These are phyloP conservation scores for Sugiyamaella paludigena DNA, from an alignment of 1,139 yeast genomes.

Conservation along the genomic window DNA sequence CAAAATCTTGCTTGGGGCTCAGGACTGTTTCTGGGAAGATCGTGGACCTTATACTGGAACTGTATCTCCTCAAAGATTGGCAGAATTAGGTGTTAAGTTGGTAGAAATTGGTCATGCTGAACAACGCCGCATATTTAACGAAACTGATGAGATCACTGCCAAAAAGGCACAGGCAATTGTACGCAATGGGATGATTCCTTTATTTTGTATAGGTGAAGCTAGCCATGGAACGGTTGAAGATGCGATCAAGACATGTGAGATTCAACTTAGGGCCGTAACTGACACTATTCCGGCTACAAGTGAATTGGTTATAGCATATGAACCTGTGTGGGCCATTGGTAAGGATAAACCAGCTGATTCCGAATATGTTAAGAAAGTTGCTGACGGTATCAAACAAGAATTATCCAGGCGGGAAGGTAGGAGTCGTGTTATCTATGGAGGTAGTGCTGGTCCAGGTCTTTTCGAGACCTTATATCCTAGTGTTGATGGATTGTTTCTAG, in stretches of 20 bases:
- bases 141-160: slow-evolving; percentile 77
- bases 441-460: slow-evolving; percentile 34
- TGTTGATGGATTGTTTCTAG: slow-evolving; percentile 33
- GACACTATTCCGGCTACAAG: slow-evolving; percentile 55
- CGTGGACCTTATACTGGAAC: slow-evolving; percentile 94
- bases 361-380: slow-evolving; percentile 28
- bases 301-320: slow-evolving; percentile 83
- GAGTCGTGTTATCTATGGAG: slow-evolving; percentile 30
- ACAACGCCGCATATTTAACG: slow-evolving; percentile 81
- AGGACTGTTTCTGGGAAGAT: slow-evolving; percentile 74
- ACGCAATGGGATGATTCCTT: slow-evolving; percentile 72
- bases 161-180: slow-evolving; percentile 80
- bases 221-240: slow-evolving; percentile 74
- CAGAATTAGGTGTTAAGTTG: slow-evolving; percentile 80
- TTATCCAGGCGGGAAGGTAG: slow-evolving; percentile 17
- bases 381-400: slow-evolving; percentile 22
- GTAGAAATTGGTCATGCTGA: slow-evolving; percentile 90
- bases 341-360: slow-evolving; percentile 37
- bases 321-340: slow-evolving; percentile 97
- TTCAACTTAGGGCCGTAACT: slow-evolving; percentile 77
- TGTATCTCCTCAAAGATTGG: slow-evolving; percentile 62
- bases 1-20: slow-evolving; percentile 55
- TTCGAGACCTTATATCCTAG: slow-evolving; percentile 23
- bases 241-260: slow-evolving; percentile 71
- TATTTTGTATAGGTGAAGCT: slow-evolving; percentile 88